Evolutionary conservation across 805 yeast species (phyloP), one percentile per base, ranked within the genome.

Genomic region (Candida nonsorbophila): DNA sequence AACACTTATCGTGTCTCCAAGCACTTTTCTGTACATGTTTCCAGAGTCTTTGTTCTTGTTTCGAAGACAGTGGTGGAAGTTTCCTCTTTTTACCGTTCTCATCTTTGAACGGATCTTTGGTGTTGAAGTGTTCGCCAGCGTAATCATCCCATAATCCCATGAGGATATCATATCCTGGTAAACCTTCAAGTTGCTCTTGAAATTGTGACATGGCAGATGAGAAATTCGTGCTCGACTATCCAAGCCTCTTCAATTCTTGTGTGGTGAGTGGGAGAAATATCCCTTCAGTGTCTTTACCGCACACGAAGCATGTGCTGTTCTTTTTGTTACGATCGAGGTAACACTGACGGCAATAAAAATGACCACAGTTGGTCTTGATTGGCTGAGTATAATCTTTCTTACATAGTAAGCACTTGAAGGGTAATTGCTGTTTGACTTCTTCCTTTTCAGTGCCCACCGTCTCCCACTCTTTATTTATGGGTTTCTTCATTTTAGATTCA

Each of bases 1-100:
- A 73, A 50, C 94, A 84, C 41, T 72, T 71, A 51, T 90, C 97
- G 49, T 90, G 87, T 10, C 70, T 47, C 96, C 96, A 88, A 0
- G 97, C 97, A 36, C 74, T 69, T 28, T 60, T 67, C 47, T 80
- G 88, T n/a, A 87, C 61, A 15, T 52, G 58, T 48, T 79, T 82
- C 94, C 92, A 90, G 6, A 68, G 59, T 42, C 72, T 71, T 26
- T 69, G 72, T 40, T 86, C 92, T 21, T 66, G 60, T 29, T 72
- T 70, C 13, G 53, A 43, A 13, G 41, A 32, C 13, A 69, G 68
- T 2, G 65, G 69, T 1, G 88, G 84, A 9, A 84, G 66, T 37
- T 70, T 69, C 19, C 86, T 65, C 36, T 76, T 69, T 28, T 68
- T 68, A 8, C 76, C 94, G 75, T 45, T 69, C 47, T 31, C 61